Evolutionary conservation across 1,284 basidiomycete species (phyloP).

Genomic region (Stereum hirsutum): DNA sequence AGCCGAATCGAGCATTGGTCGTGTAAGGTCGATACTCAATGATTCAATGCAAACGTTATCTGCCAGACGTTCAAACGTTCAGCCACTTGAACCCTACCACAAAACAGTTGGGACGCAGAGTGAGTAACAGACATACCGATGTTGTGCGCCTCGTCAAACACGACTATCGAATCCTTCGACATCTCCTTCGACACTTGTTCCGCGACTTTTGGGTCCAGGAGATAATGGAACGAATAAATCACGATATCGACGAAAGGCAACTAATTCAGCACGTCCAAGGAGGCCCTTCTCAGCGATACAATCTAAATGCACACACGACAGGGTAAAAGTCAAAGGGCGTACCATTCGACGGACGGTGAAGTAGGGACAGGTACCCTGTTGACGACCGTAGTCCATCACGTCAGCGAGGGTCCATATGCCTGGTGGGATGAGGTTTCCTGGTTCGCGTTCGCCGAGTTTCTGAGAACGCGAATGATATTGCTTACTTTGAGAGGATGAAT

Average conservation of each 20-base stretch:
- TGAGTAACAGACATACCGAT: conserved; percentile 56
- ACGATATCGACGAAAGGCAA: conserved; percentile 94
- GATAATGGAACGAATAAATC: conserved; percentile 99
- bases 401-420: conserved; percentile 96
- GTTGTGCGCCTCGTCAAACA: conserved; percentile 99
- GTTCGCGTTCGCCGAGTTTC: conserved; percentile 74
- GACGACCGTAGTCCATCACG: conserved; percentile 81
- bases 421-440: conserved; percentile 77
- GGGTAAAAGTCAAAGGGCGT: conserved; percentile 13
- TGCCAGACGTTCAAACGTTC: conserved; percentile 15
- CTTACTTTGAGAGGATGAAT: conserved; percentile 1
- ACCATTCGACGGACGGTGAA: conserved; percentile 97
- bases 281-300: conserved; percentile 3
- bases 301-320: background rate
- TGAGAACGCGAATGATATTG: conserved; percentile 18
- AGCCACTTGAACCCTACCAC: background rate
- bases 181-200: conserved; percentile 98
- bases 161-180: conserved; percentile 96
- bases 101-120: background rate
- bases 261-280: conserved; percentile 28
- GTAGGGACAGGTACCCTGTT: conserved; percentile 90
- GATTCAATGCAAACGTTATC: conserved; percentile 99
- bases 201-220: conserved; percentile 98
- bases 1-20: conserved; percentile 97
- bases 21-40: conserved; percentile 94